These are phyloP conservation scores for Bacidia gigantensis DNA, from an alignment of 495 filamentous ascomycete species.

Conservation along the genomic window DNA sequence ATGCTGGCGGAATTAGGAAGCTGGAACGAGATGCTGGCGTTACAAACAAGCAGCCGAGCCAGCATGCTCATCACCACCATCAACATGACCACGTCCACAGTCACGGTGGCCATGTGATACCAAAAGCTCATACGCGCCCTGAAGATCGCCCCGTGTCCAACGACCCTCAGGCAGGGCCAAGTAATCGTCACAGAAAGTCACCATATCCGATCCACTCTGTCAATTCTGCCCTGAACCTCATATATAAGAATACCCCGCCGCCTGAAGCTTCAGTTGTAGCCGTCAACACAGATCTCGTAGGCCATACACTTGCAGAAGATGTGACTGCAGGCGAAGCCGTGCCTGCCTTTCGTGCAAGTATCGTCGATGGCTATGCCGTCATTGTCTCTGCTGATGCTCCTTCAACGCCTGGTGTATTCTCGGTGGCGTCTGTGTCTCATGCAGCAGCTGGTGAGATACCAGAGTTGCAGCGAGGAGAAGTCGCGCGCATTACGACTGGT, in stretches of 20 bases:
- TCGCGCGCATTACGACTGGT: conserved; percentile 86
- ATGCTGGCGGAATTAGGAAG: conserved; percentile 66
- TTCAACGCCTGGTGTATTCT: conserved; percentile 62
- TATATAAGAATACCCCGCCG: conserved; percentile 52
- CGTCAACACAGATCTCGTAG: conserved; percentile 51
- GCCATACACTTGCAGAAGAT: conserved; percentile 68
- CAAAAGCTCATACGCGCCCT: conserved; percentile 57
- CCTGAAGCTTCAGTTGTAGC: conserved; percentile 39
- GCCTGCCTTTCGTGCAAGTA: conserved; percentile 87
- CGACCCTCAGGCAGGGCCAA: conserved; percentile 67
- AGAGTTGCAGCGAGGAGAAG: conserved; percentile 53
- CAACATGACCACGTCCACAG: conserved; percentile 37
- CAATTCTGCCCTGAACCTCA: conserved; percentile 58
- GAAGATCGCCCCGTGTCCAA: conserved; percentile 55
- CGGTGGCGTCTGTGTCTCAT: conserved; percentile 76
- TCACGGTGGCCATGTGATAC: conserved; percentile 41
- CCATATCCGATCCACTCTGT: conserved; percentile 91
- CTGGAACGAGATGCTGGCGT: conserved; percentile 77
- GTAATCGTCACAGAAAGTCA: conserved; percentile 61
- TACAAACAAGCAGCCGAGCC: conserved; percentile 19
- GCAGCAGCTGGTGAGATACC: conserved; percentile 52
- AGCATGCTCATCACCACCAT: conserved; percentile 39
- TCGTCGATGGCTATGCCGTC: conserved; percentile 93
- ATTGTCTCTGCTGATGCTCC: conserved; percentile 41
- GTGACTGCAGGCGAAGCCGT: conserved; percentile 68